Base-by-base conservation (phyloP, 306 rosid genomes). In the Inga oerstediana region DNA sequence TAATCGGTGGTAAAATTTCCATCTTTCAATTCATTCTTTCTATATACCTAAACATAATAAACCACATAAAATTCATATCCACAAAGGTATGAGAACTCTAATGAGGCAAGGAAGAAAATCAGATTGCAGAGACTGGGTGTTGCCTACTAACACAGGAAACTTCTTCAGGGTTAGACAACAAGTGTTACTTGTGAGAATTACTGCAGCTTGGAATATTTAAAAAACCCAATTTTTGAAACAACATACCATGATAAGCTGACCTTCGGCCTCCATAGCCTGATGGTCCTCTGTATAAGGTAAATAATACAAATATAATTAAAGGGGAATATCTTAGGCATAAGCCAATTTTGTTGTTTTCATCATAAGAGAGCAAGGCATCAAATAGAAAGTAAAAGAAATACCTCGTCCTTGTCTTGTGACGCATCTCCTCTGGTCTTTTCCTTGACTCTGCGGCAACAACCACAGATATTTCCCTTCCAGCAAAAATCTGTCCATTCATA, bases 401-500 rank as follows among this genome's bases (percentile, higher is more conserved):
- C 94, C 97, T 92, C 79, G 56, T 7, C 83, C 97, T 88, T 62
- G 97, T 32, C 84, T 93, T 90, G 0, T 90, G 97, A 17, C 97
- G 97, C 99, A 97, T 97, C 82, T 97, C 95, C 82, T 97, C 99
- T 0, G 99, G 99, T 81, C 98, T 92, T 91, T 97, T 97, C 88
- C 99, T 92, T 17, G 97, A 81, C 91, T 97, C 98, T 24, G 97
- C 92, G 58, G 99, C 99, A 76, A 97, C 86, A 71, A 94, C 99
- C 34, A 97, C 99, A 20, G 95, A 79, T 85, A 97, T 97, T 96
- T 97, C 99, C 85, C 99, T 89, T 74, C 99, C 98, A 80, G 98
- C 99, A 90, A 97, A 94, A 46, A 88, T 91, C 79, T 92, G 88
- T 69, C 99, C 94, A 79, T 97, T 94, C 98, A 97, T 94, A 81